A percentile compares a stretch with the other conserved stretches of the same genome.
Conservation (phyloP, 192 early-diverging fungal species). For the Entrophospora sp. region DNA sequence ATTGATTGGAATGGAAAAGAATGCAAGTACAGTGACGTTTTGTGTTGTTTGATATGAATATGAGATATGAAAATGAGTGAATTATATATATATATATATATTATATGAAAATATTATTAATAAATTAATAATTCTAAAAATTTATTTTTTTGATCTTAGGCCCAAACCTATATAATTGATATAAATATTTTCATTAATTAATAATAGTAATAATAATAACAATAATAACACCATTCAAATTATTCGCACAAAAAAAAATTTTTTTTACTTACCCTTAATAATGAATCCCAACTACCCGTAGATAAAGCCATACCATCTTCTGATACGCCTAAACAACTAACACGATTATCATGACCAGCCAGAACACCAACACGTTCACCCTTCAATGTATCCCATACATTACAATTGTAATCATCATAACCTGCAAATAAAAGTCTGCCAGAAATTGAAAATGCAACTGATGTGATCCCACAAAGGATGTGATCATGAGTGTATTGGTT, state of each 20-base stretch:
- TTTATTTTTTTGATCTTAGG: too few species aligned
- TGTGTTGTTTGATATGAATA: too few species aligned
- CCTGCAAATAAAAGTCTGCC: conserved; percentile 96
- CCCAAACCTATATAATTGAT: background rate
- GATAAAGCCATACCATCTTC: conserved; percentile 98
- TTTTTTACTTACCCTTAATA: conserved; percentile 76
- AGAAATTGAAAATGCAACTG: conserved; percentile 93
- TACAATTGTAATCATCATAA: conserved; percentile 99
- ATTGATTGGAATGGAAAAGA: too few species aligned
- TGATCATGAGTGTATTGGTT: conserved; percentile 98
- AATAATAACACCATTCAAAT: too few species aligned
- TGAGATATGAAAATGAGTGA: too few species aligned
- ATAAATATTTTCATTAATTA: background rate
- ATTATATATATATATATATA: too few species aligned
- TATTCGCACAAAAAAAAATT: too few species aligned
- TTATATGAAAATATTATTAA: too few species aligned
- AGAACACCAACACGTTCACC: conserved; percentile 90
- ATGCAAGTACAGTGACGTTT: too few species aligned
- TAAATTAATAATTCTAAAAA: too few species aligned
- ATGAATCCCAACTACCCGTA: conserved; percentile 97
- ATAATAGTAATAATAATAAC: background rate
- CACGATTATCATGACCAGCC: conserved; percentile 92
- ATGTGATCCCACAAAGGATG: conserved; percentile 97
- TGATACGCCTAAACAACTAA: conserved; percentile 92
- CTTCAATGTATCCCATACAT: conserved; percentile 99